phyloP scores from a whole-genome alignment of 179 eudicot species.

The Vitellaria paradoxa region DNA sequence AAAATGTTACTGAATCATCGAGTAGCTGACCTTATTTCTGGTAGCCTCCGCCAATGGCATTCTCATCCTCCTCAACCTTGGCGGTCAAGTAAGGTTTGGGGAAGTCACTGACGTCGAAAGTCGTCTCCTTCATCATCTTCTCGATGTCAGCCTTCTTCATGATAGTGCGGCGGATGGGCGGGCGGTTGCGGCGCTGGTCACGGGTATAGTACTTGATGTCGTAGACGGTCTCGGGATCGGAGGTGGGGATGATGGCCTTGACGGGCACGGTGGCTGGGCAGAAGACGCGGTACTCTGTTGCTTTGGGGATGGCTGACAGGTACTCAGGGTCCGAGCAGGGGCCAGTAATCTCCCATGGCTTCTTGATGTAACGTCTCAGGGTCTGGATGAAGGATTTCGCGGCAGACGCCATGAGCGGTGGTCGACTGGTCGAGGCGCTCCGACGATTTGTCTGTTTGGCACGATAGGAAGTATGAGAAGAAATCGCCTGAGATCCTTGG shows the following conservation, averaged over 20 bases:
- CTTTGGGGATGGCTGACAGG: slow-evolving; percentile 54
- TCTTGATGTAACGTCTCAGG: slow-evolving; percentile 56
- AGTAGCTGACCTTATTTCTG: slow-evolving; percentile 34
- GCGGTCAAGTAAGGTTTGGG: slow-evolving; percentile 56
- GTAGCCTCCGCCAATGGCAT: slow-evolving; percentile 72
- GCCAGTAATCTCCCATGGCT: slow-evolving; percentile 85
- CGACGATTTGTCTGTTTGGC: neutral
- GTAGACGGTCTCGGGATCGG: slow-evolving; percentile 16
- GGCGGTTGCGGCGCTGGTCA: slow-evolving; percentile 88
- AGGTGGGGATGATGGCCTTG: slow-evolving; percentile 34
- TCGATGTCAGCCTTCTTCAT: slow-evolving; percentile 66
- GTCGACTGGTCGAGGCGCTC: slow-evolving; percentile 16
- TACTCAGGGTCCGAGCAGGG: slow-evolving; percentile 74
- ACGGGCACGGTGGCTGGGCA: slow-evolving; percentile 70
- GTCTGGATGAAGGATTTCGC: slow-evolving; percentile 46
- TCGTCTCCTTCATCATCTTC: slow-evolving; percentile 62
- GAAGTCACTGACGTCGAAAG: slow-evolving; percentile 45
- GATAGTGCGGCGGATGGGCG: slow-evolving; percentile 57
- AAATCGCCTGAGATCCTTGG: too few species aligned
- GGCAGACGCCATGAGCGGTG: slow-evolving; percentile 55
- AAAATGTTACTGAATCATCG: neutral
- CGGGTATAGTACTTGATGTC: slow-evolving; percentile 39
- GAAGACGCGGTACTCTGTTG: slow-evolving; percentile 68
- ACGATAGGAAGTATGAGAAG: neutral
- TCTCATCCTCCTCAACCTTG: slow-evolving; percentile 53